Percentiles rank a stretch among this genome's conserved stretches.
These are phyloP conservation scores for Penicillium cinerascens DNA, from an alignment of 495 filamentous ascomycete genomes.

Conservation along the genomic window DNA sequence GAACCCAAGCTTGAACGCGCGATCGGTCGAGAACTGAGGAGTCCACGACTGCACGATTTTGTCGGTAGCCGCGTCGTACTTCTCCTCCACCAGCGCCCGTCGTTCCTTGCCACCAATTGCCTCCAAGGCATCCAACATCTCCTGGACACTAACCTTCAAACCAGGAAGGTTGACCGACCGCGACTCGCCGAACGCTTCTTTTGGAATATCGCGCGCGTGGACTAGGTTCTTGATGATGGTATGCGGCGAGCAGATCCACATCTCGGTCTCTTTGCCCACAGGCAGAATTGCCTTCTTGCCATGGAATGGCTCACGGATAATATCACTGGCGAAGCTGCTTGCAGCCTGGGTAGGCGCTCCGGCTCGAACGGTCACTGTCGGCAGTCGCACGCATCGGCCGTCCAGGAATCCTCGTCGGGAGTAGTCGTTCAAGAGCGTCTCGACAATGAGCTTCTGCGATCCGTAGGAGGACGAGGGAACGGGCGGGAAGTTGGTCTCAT, in stretches of 20 bases:
- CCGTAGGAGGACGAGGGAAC: conserved; percentile 72
- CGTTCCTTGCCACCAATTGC: conserved; percentile 67
- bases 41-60: conserved; percentile 74
- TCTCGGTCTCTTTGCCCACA: conserved; percentile 45
- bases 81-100: conserved; percentile 60
- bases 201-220: conserved; percentile 55
- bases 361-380: conserved; percentile 71
- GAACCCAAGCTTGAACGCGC: conserved; percentile 58
- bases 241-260: conserved; percentile 67
- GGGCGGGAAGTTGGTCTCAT: conserved; percentile 56
- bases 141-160: conserved; percentile 63
- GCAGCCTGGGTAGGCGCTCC: conserved; percentile 74
- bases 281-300: conserved; percentile 66
- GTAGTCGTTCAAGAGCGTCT: conserved; percentile 72
- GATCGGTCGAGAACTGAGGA: conserved; percentile 58
- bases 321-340: conserved; percentile 69
- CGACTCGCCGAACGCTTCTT: conserved; percentile 50
- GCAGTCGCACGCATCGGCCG: conserved; percentile 64
- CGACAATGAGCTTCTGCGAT: conserved; percentile 73
- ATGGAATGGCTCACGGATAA: conserved; percentile 63
- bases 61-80: conserved; percentile 62
- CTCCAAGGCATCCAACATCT: conserved; percentile 71
- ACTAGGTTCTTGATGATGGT: conserved; percentile 69
- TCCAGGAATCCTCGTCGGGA: conserved; percentile 67
- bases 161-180: conserved; percentile 72